Evolutionary conservation across 306 rosid species (phyloP).

Genomic region (Biancaea sappan): DNA sequence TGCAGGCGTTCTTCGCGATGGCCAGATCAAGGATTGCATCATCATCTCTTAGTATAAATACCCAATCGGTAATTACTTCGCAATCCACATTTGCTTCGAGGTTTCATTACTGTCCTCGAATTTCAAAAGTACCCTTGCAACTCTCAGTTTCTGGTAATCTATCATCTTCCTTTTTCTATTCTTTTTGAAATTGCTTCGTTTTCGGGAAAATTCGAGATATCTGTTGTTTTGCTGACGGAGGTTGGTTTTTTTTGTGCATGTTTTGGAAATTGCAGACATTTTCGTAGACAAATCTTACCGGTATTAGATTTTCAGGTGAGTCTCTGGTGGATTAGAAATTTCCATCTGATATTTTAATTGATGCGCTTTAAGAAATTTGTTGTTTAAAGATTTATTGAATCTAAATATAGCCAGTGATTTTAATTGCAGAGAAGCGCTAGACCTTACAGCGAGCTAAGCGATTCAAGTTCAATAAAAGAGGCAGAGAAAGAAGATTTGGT

Average conservation of each 20-base stretch:
- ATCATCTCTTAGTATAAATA: conserved; percentile 62
- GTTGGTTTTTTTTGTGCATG: conserved; percentile 44
- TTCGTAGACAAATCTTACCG: conserved; percentile 25
- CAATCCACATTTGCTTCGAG: conserved; percentile 26
- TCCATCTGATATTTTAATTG: not conserved
- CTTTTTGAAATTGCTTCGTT: conserved; percentile 4
- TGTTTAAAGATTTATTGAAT: not conserved
- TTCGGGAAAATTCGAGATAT: not conserved
- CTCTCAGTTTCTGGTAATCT: conserved; percentile 55
- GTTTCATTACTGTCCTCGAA: not conserved
- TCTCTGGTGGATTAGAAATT: not conserved
- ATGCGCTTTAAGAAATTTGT: not conserved
- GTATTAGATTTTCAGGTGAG: conserved; percentile 55
- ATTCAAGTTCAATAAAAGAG: not conserved
- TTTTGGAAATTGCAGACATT: conserved; percentile 47
- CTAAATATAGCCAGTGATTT: not conserved
- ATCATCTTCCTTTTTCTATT: not conserved
- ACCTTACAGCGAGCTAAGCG: not conserved
- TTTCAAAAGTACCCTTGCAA: not conserved
- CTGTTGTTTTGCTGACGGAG: conserved; percentile 36
- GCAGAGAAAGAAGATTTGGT: not conserved
- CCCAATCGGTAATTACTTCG: conserved; percentile 2
- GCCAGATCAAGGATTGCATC: conserved; percentile 29
- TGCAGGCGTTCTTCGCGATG: conserved; percentile 47
- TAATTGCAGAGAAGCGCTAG: conserved; percentile 39